A percentile compares a stretch with the other conserved stretches of the same genome.
phyloP scores from a whole-genome alignment of 768 basidiomycete species.

The Suillus brevipes region DNA sequence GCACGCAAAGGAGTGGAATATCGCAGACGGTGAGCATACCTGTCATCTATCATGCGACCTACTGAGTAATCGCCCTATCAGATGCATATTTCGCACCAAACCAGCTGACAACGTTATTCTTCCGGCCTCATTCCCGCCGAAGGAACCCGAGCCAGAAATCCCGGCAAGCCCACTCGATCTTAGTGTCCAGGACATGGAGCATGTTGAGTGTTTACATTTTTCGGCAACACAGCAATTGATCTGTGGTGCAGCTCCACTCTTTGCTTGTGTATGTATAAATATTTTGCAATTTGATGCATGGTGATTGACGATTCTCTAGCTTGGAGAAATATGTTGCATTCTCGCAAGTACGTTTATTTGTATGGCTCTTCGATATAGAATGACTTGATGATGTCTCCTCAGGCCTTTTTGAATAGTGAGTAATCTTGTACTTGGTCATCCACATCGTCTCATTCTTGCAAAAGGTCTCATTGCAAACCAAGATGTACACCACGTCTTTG shows the following conservation, averaged over 20 bases:
- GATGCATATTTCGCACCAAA: constrained; percentile 46
- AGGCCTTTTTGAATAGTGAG: constrained; percentile 27
- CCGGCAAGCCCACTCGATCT: constrained; percentile 30
- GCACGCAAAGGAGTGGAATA: constrained; percentile 52
- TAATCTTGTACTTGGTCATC: not conserved
- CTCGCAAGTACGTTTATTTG: constrained; percentile 22
- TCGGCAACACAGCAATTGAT: not conserved
- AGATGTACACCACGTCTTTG: constrained; percentile 28
- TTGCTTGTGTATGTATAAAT: constrained; percentile 49
- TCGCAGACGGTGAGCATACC: constrained; percentile 42
- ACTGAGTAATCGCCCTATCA: constrained; percentile 19
- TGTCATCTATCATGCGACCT: not conserved
- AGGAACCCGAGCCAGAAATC: constrained; percentile 22
- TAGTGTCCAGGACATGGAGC: constrained; percentile 45
- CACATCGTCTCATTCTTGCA: not conserved
- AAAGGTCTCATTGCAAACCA: constrained; percentile 25
- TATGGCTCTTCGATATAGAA: not conserved
- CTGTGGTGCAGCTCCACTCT: constrained; percentile 46
- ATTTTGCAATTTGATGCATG: not conserved
- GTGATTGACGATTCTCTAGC: constrained; percentile 44
- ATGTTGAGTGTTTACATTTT: constrained; percentile 35
- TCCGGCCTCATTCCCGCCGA: constrained; percentile 54
- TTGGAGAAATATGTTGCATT: constrained; percentile 32
- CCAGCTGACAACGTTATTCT: constrained; percentile 41
- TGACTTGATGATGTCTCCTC: not conserved